Conservation (phyloP, 1,284 basidiomycete species). For the Vanrija sp. region DNA sequence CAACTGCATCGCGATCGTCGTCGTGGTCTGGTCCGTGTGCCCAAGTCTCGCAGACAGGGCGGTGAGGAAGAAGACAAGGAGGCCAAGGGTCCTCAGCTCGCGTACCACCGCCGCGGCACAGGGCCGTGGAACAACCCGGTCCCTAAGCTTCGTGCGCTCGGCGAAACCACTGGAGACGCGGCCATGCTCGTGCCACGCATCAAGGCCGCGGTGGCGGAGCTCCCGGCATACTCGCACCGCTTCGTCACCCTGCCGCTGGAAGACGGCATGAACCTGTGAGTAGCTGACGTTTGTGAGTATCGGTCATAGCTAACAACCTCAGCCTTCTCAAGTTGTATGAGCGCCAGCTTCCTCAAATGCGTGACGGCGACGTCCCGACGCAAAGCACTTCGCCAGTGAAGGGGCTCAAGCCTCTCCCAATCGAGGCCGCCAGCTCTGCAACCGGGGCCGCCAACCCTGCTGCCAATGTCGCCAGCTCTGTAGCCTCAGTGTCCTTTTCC, state of each 20-base stretch:
- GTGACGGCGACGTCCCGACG: no score
- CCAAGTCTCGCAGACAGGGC: conserved; percentile 1
- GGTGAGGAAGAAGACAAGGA: conserved; percentile 1
- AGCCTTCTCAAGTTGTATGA: conserved; percentile 69
- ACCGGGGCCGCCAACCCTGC: no score
- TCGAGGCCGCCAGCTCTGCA: no score
- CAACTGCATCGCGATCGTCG: conserved; percentile 30
- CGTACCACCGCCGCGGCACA: conserved; percentile 18
- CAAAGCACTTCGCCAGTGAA: not conserved
- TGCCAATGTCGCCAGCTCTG: no score
- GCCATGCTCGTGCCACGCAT: conserved; percentile 69
- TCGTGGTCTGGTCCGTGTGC: conserved; percentile 18
- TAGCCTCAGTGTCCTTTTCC: no score
- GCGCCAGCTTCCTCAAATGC: conserved; percentile 57
- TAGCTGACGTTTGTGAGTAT: not conserved
- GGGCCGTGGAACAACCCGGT: conserved; percentile 27
- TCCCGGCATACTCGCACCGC: conserved; percentile 81
- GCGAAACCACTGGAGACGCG: conserved; percentile 79
- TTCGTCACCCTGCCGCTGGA: conserved; percentile 78
- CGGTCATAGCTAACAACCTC: not conserved
- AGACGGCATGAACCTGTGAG: conserved; percentile 71
- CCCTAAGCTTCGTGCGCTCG: conserved; percentile 71
- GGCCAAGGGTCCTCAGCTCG: conserved; percentile 2
- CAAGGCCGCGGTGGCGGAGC: conserved; percentile 70
- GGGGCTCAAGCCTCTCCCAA: no score